Percentiles rank a stretch among this genome's conserved stretches.
Conservation (phyloP, 495 filamentous ascomycete species). For the Trichoderma virens region DNA sequence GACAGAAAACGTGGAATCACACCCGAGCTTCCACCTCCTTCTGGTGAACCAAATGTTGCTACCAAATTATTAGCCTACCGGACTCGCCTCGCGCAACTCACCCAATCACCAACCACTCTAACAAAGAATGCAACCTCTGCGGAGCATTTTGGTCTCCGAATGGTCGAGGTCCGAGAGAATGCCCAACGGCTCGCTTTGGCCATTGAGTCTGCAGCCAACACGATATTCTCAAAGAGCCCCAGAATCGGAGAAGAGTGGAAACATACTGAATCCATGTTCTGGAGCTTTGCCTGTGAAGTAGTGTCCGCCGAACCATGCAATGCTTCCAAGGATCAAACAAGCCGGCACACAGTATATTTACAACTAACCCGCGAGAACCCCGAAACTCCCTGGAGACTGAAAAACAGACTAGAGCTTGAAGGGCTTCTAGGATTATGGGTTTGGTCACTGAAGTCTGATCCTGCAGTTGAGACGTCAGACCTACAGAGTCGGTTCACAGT, state of each 20-base stretch:
- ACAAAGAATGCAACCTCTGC: conserved; percentile 20
- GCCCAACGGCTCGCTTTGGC: background rate
- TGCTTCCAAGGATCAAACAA: background rate
- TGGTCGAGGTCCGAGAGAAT: background rate
- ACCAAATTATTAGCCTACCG: background rate
- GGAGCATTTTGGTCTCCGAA: background rate
- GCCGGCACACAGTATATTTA: background rate
- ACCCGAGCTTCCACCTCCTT: background rate
- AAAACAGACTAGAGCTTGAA: background rate
- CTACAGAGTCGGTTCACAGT: background rate
- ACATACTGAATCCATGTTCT: background rate
- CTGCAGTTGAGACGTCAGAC: background rate
- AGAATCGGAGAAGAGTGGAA: background rate
- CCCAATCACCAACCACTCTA: background rate
- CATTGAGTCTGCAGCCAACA: background rate
- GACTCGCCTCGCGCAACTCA: background rate
- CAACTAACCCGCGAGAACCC: background rate
- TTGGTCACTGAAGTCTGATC: background rate
- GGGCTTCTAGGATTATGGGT: background rate
- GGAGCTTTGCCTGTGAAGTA: background rate
- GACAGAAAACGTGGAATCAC: background rate
- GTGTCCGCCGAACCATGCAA: background rate
- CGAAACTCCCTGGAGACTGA: background rate
- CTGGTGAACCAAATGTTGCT: background rate
- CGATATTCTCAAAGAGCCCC: background rate